Evolutionary conservation across 1,284 basidiomycete genomes (phyloP).

Genomic region (Cryptococcus amylolentus): DNA sequence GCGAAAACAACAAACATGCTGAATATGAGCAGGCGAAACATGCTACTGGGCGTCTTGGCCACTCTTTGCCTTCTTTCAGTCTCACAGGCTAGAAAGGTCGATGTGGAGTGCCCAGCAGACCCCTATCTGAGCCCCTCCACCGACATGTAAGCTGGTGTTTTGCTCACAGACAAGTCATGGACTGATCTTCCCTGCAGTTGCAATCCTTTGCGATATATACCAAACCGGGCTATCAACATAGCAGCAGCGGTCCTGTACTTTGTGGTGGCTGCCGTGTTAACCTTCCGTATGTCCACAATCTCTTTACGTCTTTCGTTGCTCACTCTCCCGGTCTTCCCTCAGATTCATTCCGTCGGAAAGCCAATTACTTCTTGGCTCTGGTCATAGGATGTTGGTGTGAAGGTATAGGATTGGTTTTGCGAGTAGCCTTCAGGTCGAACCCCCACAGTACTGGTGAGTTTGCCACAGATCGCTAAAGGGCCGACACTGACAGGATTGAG

Average conservation of each 20-base stretch:
- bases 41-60: not conserved
- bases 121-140: constrained; percentile 8
- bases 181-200: constrained; percentile 20
- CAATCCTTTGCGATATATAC: constrained; percentile 57
- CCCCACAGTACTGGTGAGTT: constrained; percentile 34
- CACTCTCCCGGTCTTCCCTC: not conserved
- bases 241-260: constrained; percentile 58
- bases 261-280: constrained; percentile 55
- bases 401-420: constrained; percentile 39
- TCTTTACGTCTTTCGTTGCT: not conserved
- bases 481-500: not conserved
- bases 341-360: constrained; percentile 50
- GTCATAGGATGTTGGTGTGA: constrained; percentile 61
- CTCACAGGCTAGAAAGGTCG: not conserved
- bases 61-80: not conserved
- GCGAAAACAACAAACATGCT: too few species aligned
- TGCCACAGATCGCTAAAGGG: not conserved
- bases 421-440: constrained; percentile 49
- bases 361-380: constrained; percentile 62
- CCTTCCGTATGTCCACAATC: constrained; percentile 48
- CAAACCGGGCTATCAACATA: constrained; percentile 58
- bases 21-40: not conserved
- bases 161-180: not conserved
- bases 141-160: constrained; percentile 6
- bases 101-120: constrained; percentile 10